Evolutionary conservation across 2,329 filamentous ascomycete species (phyloP).

Genomic region (Aspergillus versicolor): DNA sequence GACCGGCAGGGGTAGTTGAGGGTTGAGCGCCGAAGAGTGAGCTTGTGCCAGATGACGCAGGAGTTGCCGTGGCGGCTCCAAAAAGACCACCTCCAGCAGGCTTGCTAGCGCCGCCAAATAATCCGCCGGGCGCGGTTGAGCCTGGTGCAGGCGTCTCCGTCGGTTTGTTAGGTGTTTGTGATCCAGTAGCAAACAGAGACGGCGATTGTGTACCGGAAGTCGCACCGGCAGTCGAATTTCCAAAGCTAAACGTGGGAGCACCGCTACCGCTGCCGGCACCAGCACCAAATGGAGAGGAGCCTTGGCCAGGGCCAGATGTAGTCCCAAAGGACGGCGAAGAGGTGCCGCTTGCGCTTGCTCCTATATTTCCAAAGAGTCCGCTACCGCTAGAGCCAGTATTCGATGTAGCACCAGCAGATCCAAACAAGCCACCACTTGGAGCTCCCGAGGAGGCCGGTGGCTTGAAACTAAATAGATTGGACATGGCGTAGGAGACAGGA

Average conservation of each 20-base stretch:
- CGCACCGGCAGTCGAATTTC: constrained; percentile 20
- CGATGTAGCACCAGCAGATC: constrained; percentile 28
- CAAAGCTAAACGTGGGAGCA: constrained; percentile 35
- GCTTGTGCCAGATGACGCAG: constrained; percentile 5
- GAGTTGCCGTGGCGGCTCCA: constrained; percentile 9
- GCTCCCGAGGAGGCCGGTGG: constrained; percentile 35
- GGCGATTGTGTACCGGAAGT: constrained; percentile 22
- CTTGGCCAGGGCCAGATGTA: constrained; percentile 17
- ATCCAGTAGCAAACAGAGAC: constrained; percentile 29
- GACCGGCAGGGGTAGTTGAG: constrained; percentile 11
- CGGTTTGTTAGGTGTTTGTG: constrained; percentile 40
- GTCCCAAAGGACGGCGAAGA: constrained; percentile 28
- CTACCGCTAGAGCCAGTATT: constrained; percentile 28
- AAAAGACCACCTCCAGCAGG: constrained; percentile 4
- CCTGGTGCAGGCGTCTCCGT: constrained; percentile 31
- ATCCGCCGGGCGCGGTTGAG: constrained; percentile 25
- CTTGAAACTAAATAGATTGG: constrained; percentile 25
- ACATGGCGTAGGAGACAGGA: constrained; percentile 27
- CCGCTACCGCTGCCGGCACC: constrained; percentile 19
- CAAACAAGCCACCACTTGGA: constrained; percentile 35
- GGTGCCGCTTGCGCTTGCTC: constrained; percentile 30
- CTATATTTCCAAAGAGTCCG: constrained; percentile 44
- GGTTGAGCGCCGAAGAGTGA: constrained; percentile 6
- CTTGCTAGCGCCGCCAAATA: constrained; percentile 14
- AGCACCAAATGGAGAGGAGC: constrained; percentile 13